Percentiles rank a stretch among this genome's conserved stretches.
phyloP scores from a whole-genome alignment of 352 stramenopile genomes.

The Bremia lactucae region DNA sequence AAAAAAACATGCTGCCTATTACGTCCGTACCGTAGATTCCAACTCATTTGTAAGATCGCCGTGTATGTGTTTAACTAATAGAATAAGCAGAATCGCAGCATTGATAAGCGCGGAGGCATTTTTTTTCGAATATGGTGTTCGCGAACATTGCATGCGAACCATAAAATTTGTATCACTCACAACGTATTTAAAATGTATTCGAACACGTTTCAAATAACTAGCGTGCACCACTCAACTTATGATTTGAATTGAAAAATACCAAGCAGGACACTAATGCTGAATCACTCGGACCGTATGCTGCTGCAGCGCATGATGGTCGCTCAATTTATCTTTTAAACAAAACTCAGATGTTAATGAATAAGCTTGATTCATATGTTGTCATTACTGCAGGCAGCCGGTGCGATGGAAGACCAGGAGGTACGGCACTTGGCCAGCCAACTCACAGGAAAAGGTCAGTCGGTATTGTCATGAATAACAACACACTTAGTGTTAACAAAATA shows the following conservation, averaged over 20 bases:
- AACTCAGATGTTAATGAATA: not conserved
- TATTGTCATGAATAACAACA: not conserved
- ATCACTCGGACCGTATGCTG: constrained; percentile 60
- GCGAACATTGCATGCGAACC: too few relatives aligned
- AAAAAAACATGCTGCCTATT: constrained; percentile 17
- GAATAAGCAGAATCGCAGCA: too few relatives aligned
- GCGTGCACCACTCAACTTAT: constrained; percentile 1
- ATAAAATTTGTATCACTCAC: too few relatives aligned
- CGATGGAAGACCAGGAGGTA: constrained; percentile 59
- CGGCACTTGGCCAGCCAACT: constrained; percentile 38
- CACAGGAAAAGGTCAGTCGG: constrained; percentile 46
- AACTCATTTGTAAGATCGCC: too few relatives aligned
- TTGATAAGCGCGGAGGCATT: too few relatives aligned
- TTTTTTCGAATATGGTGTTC: too few relatives aligned
- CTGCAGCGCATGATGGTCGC: constrained; percentile 63
- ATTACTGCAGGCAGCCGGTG: constrained; percentile 36
- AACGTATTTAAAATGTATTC: too few relatives aligned
- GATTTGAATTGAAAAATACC: constrained; percentile 14
- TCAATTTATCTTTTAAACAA: not conserved
- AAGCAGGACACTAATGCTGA: constrained; percentile 35
- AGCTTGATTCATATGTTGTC: not conserved
- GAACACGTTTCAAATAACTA: constrained; percentile 1
- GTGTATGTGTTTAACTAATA: too few relatives aligned
- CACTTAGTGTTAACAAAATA: not conserved
- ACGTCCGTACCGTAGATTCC: constrained; percentile 29